Evolutionary conservation across 805 yeast species (phyloP).

Genomic region (Sungouiella thailandica): DNA sequence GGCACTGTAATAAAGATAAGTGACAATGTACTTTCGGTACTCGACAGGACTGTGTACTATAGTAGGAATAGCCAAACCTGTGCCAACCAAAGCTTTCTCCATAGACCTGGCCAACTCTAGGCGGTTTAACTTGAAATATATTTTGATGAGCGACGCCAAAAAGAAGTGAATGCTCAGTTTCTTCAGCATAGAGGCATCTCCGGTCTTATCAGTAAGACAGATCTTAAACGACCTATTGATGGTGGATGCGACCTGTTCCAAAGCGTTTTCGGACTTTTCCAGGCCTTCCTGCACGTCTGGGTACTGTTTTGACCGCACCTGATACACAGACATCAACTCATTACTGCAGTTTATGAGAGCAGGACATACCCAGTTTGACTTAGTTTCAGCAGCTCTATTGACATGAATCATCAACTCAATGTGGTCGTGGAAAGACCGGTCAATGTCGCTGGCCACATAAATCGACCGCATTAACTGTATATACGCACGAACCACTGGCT

Average conservation of each 20-base stretch:
- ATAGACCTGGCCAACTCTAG: conserved; percentile 70
- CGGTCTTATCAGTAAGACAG: conserved; percentile 73
- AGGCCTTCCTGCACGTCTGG: conserved; percentile 18
- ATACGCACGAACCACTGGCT: conserved; percentile 24
- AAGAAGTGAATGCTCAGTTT: conserved; percentile 65
- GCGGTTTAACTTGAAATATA: conserved; percentile 63
- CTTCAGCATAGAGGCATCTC: conserved; percentile 45
- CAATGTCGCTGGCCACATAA: conserved; percentile 28
- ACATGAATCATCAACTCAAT: conserved; percentile 41
- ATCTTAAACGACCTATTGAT: conserved; percentile 71
- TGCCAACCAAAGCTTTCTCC: conserved; percentile 61
- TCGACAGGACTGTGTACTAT: conserved; percentile 33
- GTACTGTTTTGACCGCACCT: conserved; percentile 27
- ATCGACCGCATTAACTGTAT: conserved; percentile 32
- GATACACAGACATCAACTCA: conserved; percentile 37
- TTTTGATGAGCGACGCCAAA: conserved; percentile 61
- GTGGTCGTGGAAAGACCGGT: conserved; percentile 26
- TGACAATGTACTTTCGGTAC: conserved; percentile 32
- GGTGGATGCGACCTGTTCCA: conserved; percentile 56
- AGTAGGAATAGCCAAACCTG: conserved; percentile 48
- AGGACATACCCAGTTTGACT: conserved; percentile 48
- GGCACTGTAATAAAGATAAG: conserved; percentile 67
- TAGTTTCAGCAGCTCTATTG: conserved; percentile 50
- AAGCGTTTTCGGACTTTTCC: conserved; percentile 13
- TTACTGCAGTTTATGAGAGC: conserved; percentile 38